Evolutionary conservation across 163 green algal species (phyloP), one percentile per base, ranked within the genome.

Genomic region (Volvox carteri): DNA sequence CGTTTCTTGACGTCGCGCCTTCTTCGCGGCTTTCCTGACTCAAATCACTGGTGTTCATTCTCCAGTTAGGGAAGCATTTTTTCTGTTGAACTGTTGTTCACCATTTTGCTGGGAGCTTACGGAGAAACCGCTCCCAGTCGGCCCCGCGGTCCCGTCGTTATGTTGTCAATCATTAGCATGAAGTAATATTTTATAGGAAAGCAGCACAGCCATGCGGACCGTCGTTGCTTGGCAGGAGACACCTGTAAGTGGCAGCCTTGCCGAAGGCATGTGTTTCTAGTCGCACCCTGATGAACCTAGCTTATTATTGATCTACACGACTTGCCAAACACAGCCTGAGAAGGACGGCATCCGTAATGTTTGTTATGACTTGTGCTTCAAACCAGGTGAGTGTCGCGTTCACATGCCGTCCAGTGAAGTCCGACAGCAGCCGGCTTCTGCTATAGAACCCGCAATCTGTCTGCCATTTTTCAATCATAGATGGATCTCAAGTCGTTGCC

Each of bases 301-400:
- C 30, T 11, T 42, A 46, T n/a, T 75, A 2, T 48, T 75, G 30
- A 46, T 46, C 60, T 75, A 21, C 11, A 77, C 60, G 30, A 39
- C 44, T 52, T 14, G 11, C 41, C 46, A 42, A 18, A 67, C 37
- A 87, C 93, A 97, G 94, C 96, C 96, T 58, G 95, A 97, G 56
- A 95, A 95, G 70, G 96, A 98, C 80, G 94, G 94, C 60, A 65
- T 97, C 25, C 88, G 91, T 25, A 96, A 93, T 41, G 95, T 97
- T 0, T 97, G 95, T 87, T 97, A 97, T 73, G 93, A 97, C 68
- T 50, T 97, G 5, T 95, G 92, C 52, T 98, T 97, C 90, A 96
- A 94, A 48, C 96, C 95, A 92, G 95, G 94, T 97, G 46, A 33
- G 89, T 46, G 41, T 60, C 78, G 41, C n/a, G 77, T 62, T 62